A percentile compares a stretch with the other conserved stretches of the same genome.
Evolutionary conservation across 768 basidiomycete species (phyloP).

Genomic region (Mycena floridula): DNA sequence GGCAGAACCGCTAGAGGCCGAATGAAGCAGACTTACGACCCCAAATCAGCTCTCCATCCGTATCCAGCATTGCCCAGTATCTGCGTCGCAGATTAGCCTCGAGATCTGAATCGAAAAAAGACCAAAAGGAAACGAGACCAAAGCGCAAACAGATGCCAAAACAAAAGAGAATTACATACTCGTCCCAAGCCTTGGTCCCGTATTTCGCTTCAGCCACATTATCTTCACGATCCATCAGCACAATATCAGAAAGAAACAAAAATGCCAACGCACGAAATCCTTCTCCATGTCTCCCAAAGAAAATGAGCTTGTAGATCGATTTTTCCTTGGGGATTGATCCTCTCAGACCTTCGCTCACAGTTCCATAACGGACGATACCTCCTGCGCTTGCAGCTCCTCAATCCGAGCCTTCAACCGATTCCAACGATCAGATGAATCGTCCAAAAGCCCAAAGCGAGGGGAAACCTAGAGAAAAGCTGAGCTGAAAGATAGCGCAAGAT

Average conservation of each 20-base stretch:
- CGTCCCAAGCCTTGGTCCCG: slow-evolving; percentile 52
- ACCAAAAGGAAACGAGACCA: not conserved
- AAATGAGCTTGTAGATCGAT: slow-evolving; percentile 69
- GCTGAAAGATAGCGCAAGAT: too few relatives aligned
- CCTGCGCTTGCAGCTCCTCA: slow-evolving; percentile 41
- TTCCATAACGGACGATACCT: slow-evolving; percentile 23
- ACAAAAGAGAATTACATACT: too few relatives aligned
- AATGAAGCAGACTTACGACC: slow-evolving; percentile 47
- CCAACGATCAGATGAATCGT: slow-evolving; percentile 47
- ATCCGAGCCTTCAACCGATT: slow-evolving; percentile 33
- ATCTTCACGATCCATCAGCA: slow-evolving; percentile 25
- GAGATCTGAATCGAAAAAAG: too few relatives aligned
- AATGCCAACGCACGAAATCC: slow-evolving; percentile 63
- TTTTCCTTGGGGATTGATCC: too few relatives aligned
- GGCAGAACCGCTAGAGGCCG: too few relatives aligned
- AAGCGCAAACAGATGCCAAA: not conserved
- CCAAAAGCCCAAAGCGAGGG: slow-evolving; percentile 52
- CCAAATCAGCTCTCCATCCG: slow-evolving; percentile 64
- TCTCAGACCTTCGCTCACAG: too few relatives aligned
- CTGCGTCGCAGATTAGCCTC: too few relatives aligned
- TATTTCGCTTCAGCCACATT: slow-evolving; percentile 62
- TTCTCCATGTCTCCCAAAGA: slow-evolving; percentile 66
- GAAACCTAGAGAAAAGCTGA: too few relatives aligned
- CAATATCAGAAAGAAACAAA: slow-evolving; percentile 1
- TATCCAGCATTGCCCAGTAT: slow-evolving; percentile 56